A percentile compares a stretch with the other conserved stretches of the same genome.
Conservation (phyloP, 2,329 filamentous ascomycete species). For the Cordyceps farinosa region DNA sequence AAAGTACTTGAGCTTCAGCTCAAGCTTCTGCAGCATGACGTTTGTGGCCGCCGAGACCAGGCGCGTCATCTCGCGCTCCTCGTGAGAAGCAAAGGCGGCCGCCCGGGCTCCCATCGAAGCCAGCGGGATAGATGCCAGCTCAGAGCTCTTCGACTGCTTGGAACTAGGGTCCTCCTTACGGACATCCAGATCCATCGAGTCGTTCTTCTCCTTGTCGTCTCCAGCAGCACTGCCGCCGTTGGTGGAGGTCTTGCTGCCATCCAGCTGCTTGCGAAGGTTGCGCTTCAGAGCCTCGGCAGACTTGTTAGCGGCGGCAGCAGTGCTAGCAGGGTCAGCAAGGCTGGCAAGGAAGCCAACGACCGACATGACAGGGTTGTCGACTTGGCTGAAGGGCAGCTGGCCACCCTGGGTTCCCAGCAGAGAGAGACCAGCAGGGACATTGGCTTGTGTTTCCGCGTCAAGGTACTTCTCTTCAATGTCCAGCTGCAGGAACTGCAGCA, state of each 20-base stretch:
- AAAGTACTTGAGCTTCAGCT: slow-evolving; percentile 94
- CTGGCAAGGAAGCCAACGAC: slow-evolving; percentile 92
- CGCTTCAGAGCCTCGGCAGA: slow-evolving; percentile 84
- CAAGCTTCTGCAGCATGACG: slow-evolving; percentile 89
- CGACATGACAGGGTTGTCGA: slow-evolving; percentile 94
- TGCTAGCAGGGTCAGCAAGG: slow-evolving; percentile 83
- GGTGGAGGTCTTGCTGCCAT: slow-evolving; percentile 46
- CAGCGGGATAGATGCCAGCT: slow-evolving; percentile 73
- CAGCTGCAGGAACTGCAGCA: slow-evolving; percentile 91
- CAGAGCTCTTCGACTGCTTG: slow-evolving; percentile 43
- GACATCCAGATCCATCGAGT: slow-evolving; percentile 63
- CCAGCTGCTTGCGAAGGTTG: slow-evolving; percentile 73
- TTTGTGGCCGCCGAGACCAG: slow-evolving; percentile 91
- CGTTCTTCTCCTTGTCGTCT: slow-evolving; percentile 54
- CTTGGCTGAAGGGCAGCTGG: slow-evolving; percentile 82
- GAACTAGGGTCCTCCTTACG: slow-evolving; percentile 49
- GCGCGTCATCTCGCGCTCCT: slow-evolving; percentile 94
- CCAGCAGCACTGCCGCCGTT: slow-evolving; percentile 42
- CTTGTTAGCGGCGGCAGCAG: slow-evolving; percentile 84
- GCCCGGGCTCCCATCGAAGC: slow-evolving; percentile 82
- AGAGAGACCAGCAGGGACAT: slow-evolving; percentile 55
- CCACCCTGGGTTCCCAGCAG: slow-evolving; percentile 71
- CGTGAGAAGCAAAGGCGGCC: slow-evolving; percentile 85
- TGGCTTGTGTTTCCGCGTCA: slow-evolving; percentile 62
- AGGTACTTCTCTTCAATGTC: slow-evolving; percentile 98